phyloP scores from a whole-genome alignment of 2,329 filamentous ascomycete species.

The Kalaharituber pfeilii region DNA sequence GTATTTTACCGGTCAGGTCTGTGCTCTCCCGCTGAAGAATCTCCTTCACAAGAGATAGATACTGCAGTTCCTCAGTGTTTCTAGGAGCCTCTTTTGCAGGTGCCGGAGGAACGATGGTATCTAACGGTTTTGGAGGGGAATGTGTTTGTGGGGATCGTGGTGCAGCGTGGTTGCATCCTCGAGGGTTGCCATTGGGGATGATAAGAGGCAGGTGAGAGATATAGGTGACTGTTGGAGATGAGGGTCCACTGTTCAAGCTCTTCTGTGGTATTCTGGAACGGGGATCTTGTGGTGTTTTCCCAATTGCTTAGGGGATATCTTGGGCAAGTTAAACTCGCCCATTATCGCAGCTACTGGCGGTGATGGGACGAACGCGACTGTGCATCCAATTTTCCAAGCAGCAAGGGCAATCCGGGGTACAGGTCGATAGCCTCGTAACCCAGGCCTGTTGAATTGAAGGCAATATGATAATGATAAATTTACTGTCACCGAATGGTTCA shows the following conservation, averaged over 20 bases:
- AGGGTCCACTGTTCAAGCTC: background rate
- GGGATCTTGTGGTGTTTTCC: background rate
- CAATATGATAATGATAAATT: too few relatives aligned
- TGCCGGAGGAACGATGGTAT: background rate
- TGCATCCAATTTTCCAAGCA: too few relatives aligned
- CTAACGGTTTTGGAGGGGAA: background rate
- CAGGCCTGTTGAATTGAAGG: too few relatives aligned
- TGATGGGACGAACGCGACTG: background rate
- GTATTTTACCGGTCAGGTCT: constrained; percentile 71
- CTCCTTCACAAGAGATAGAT: constrained; percentile 70
- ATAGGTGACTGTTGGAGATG: background rate
- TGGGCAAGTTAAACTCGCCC: background rate
- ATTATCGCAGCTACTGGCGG: background rate
- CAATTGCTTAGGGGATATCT: background rate
- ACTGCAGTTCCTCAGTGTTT: constrained; percentile 64
- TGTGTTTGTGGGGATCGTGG: background rate
- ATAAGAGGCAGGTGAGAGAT: background rate
- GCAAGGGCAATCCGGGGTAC: too few relatives aligned
- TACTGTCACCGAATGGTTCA: too few relatives aligned
- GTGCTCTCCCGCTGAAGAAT: constrained; percentile 68
- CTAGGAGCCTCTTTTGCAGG: constrained; percentile 30
- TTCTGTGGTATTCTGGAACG: background rate
- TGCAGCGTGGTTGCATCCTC: background rate
- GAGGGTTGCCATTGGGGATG: too few relatives aligned
- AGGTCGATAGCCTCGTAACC: too few relatives aligned